A percentile compares a stretch with the other conserved stretches of the same genome.
Evolutionary conservation across 2,329 filamentous ascomycete species (phyloP).

Genomic region (Ceratocystis cacaofunesta): DNA sequence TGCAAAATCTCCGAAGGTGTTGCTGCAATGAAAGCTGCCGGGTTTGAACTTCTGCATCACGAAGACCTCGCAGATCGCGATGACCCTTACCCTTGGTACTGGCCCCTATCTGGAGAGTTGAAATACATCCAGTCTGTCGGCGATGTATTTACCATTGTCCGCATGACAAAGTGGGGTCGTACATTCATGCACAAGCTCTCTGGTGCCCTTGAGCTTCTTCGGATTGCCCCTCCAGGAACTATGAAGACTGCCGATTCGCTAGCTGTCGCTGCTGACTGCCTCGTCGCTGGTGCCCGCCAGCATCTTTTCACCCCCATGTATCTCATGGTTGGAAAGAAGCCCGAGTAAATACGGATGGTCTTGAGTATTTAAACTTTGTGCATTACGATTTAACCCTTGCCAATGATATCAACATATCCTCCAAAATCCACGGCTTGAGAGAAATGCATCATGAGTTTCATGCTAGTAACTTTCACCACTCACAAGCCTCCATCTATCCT

Average conservation of each 20-base stretch:
- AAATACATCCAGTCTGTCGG: slow-evolving; percentile 65
- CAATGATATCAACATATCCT: too few species aligned
- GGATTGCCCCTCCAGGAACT: slow-evolving; percentile 65
- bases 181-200: slow-evolving; percentile 61
- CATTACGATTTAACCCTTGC: neutral
- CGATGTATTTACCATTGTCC: slow-evolving; percentile 68
- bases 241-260: slow-evolving; percentile 92
- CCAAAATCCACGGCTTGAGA: too few species aligned
- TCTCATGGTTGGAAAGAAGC: slow-evolving; percentile 87
- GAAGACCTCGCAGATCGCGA: slow-evolving; percentile 73
- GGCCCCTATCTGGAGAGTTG: slow-evolving; percentile 73
- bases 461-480: too few species aligned
- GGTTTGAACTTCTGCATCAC: slow-evolving; percentile 68
- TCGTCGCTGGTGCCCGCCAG: slow-evolving; percentile 73
- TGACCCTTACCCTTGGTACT: slow-evolving; percentile 81
- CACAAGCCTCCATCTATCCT: neutral
- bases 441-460: too few species aligned
- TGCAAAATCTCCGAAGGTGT: slow-evolving; percentile 70
- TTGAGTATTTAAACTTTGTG: neutral
- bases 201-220: slow-evolving; percentile 58
- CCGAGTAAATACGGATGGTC: slow-evolving; percentile 24
- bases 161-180: slow-evolving; percentile 79
- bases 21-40: slow-evolving; percentile 69
- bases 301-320: slow-evolving; percentile 99
- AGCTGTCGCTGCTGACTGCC: slow-evolving; percentile 63